Evolutionary conservation across 2,329 filamentous ascomycete species (phyloP).

Genomic region (Coniella lustricola): DNA sequence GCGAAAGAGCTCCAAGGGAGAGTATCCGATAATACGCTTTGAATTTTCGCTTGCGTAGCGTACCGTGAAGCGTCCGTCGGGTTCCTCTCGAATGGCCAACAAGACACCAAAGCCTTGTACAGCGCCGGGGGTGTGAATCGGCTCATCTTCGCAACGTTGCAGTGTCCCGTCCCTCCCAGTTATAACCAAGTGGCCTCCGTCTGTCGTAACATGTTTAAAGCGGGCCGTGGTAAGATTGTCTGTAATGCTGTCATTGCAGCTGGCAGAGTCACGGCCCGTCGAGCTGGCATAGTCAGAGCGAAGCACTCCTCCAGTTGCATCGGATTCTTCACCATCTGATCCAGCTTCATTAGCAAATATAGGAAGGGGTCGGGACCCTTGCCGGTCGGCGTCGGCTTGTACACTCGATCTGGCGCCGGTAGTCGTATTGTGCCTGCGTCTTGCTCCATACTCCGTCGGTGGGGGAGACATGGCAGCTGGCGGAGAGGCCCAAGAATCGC

Average conservation of each 20-base stretch:
- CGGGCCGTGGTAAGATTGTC: slow-evolving; percentile 55
- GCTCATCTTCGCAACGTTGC: slow-evolving; percentile 83
- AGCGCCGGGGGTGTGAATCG: slow-evolving; percentile 79
- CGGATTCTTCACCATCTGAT: slow-evolving; percentile 25
- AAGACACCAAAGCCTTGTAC: slow-evolving; percentile 75
- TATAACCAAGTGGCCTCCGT: slow-evolving; percentile 74
- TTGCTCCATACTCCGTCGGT: slow-evolving; percentile 14
- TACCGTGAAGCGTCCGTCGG: slow-evolving; percentile 60
- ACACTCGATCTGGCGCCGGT: slow-evolving; percentile 37
- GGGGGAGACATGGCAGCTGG: slow-evolving; percentile 13
- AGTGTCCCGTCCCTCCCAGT: slow-evolving; percentile 68
- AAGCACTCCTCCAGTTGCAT: slow-evolving; percentile 6
- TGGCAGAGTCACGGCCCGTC: not conserved
- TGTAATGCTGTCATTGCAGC: not conserved
- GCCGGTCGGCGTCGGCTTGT: slow-evolving; percentile 36
- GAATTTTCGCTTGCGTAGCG: slow-evolving; percentile 79
- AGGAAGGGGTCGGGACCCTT: slow-evolving; percentile 28
- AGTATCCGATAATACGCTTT: slow-evolving; percentile 65
- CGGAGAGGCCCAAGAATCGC: slow-evolving; percentile 12
- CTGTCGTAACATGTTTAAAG: slow-evolving; percentile 71
- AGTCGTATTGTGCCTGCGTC: slow-evolving; percentile 29
- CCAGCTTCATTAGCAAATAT: slow-evolving; percentile 20
- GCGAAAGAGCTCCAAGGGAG: slow-evolving; percentile 67
- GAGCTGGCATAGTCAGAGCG: slow-evolving; percentile 5
- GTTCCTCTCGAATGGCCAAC: slow-evolving; percentile 64